Conservation (phyloP, 495 filamentous ascomycete genomes). For the Xylaria castorea region DNA sequence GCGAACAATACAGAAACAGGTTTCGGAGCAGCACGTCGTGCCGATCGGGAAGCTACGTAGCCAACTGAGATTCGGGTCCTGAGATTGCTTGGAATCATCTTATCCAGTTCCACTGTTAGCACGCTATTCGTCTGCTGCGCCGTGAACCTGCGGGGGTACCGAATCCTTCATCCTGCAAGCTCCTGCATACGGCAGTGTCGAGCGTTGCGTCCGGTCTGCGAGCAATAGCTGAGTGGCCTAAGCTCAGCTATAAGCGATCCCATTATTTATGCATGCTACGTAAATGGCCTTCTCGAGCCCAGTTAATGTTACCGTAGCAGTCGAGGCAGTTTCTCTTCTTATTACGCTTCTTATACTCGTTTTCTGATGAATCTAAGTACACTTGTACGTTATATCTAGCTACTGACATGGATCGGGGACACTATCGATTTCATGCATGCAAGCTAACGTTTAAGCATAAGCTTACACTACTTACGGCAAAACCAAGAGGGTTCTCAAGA, state of each 20-base stretch:
- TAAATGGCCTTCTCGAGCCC: background rate
- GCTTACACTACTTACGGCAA: background rate
- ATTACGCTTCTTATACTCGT: background rate
- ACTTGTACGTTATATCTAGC: background rate
- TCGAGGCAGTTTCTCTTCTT: background rate
- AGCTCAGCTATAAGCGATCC: background rate
- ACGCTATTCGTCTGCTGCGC: background rate
- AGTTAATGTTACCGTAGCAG: background rate
- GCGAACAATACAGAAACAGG: background rate
- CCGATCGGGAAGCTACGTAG: background rate
- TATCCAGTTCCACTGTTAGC: background rate
- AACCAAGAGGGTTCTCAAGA: background rate
- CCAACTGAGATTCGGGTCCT: background rate
- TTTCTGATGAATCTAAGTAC: background rate
- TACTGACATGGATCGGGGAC: background rate
- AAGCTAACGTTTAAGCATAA: constrained; percentile 6
- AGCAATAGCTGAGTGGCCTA: background rate
- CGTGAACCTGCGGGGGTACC: background rate
- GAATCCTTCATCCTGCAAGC: constrained; percentile 10
- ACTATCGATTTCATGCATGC: constrained; percentile 13
- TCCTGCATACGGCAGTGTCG: background rate
- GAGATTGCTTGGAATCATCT: background rate
- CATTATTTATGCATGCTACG: constrained; percentile 4
- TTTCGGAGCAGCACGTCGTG: background rate
- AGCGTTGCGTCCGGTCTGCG: background rate